Conservation (phyloP, 495 filamentous ascomycete genomes). For the Massariosphaeria phaeospora region DNA sequence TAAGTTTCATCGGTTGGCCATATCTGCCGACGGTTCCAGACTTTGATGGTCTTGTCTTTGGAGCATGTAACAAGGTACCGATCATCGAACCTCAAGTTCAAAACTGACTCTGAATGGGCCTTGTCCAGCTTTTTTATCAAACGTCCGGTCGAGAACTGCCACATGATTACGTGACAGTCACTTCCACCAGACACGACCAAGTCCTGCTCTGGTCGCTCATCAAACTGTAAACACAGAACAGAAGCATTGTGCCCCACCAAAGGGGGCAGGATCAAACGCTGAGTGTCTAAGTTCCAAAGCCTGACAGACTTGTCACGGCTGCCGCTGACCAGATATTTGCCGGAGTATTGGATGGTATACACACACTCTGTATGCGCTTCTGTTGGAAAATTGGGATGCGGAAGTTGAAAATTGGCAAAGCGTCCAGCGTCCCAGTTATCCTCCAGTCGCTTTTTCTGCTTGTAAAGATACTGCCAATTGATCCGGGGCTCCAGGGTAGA, state of each 20-base stretch:
- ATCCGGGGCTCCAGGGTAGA: constrained; percentile 50
- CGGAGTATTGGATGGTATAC: constrained; percentile 84
- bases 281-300: constrained; percentile 83
- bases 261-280: constrained; percentile 65
- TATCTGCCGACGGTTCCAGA: constrained; percentile 79
- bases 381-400: constrained; percentile 70
- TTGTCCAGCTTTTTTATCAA: constrained; percentile 63
- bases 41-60: constrained; percentile 92
- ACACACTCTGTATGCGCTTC: constrained; percentile 91
- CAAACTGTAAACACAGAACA: constrained; percentile 93
- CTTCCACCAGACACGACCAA: constrained; percentile 91
- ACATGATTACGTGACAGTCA: constrained; percentile 82
- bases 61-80: constrained; percentile 91
- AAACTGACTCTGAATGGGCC: constrained; percentile 83
- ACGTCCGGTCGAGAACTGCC: constrained; percentile 86
- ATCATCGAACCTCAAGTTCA: constrained; percentile 93
- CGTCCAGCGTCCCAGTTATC: constrained; percentile 84
- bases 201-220: constrained; percentile 84
- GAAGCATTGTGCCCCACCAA: constrained; percentile 75
- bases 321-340: constrained; percentile 85
- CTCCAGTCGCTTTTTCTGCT: constrained; percentile 77
- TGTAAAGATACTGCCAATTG: constrained; percentile 85
- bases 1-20: constrained; percentile 51
- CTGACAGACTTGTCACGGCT: constrained; percentile 84
- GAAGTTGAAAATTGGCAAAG: constrained; percentile 82